Evolutionary conservation across 2,329 filamentous ascomycete species (phyloP).

Genomic region (Fusarium algeriense): DNA sequence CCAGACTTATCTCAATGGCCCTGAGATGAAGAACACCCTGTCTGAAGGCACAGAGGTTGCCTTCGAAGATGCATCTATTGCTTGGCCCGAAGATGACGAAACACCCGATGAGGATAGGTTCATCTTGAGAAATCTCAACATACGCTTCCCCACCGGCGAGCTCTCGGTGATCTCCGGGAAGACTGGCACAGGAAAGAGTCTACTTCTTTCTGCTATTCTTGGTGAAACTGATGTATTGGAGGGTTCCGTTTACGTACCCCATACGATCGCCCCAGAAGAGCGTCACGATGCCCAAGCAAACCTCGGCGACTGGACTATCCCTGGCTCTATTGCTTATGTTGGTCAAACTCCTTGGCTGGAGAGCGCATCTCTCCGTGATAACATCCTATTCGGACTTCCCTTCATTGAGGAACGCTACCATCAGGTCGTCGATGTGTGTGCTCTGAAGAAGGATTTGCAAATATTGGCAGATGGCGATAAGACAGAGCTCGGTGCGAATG

Average conservation of each 20-base stretch:
- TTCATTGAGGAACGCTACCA: constrained; percentile 76
- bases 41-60: constrained; percentile 69
- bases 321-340: constrained; percentile 78
- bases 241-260: constrained; percentile 70
- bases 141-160: constrained; percentile 76
- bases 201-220: constrained; percentile 78
- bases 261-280: constrained; percentile 62
- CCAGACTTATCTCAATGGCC: constrained; percentile 75
- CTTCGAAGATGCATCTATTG: constrained; percentile 76
- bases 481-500: constrained; percentile 87
- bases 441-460: constrained; percentile 79
- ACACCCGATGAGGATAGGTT: constrained; percentile 71
- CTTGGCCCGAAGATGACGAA: constrained; percentile 78
- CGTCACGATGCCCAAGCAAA: constrained; percentile 74
- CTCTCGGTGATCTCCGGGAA: constrained; percentile 81
- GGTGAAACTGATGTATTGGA: constrained; percentile 79
- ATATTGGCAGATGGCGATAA: constrained; percentile 82
- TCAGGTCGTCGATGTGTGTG: constrained; percentile 78
- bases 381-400: constrained; percentile 82
- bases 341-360: constrained; percentile 89
- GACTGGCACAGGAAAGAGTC: constrained; percentile 82
- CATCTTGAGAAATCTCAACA: constrained; percentile 71
- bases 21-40: constrained; percentile 70
- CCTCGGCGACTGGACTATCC: constrained; percentile 75
- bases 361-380: constrained; percentile 82